Base-by-base conservation (phyloP, 1,284 basidiomycete genomes). In the Takashimella koratensis region DNA sequence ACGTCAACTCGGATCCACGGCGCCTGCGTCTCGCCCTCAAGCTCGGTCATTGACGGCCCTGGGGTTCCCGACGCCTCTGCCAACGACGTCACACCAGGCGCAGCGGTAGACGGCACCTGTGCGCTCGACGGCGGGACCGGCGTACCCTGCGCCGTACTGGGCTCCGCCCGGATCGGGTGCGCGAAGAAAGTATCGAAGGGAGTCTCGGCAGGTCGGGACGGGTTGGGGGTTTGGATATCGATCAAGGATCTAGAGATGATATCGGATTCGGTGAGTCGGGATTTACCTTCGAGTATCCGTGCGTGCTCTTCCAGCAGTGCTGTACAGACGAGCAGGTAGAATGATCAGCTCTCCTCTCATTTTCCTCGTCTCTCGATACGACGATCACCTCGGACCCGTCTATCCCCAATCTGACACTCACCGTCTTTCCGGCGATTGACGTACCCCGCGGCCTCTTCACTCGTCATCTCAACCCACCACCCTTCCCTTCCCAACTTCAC, bases 381-480 rank as follows among this genome's bases (percentile, higher is more conserved):
- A n/a, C n/a, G n/a, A n/a, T n/a, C n/a, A n/a, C n/a, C n/a, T n/a
- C n/a, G n/a, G n/a, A n/a, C n/a, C n/a, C n/a, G n/a, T n/a, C n/a
- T n/a, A n/a, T n/a, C n/a, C n/a, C n/a, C n/a, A n/a, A n/a, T n/a
- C n/a, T n/a, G n/a, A 10, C 11, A 63, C 65, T 58, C 51, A 69
- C 71, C 57, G 1, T 46, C 46, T 47, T 64, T 67, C 51, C 67
- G 58, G 53, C 68, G 46, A 10, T 57, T 47, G 3, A 73, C 57
- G 40, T 66, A 73, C 5, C 46, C 63, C 0, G 51, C 62, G 16
- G 70, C 72, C 53, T 75, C 71, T 5, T 52, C 26, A 3, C 67
- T 62, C 2, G 58, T 68, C 71, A 75, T 71, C 46, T 71, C 70
- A 6, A 68, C 62, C 67, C 67, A 75, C 60, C 59, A 65, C 48